These are phyloP conservation scores for Cystofilobasidium macerans DNA, from an alignment of 768 basidiomycete genomes.

Conservation along the genomic window DNA sequence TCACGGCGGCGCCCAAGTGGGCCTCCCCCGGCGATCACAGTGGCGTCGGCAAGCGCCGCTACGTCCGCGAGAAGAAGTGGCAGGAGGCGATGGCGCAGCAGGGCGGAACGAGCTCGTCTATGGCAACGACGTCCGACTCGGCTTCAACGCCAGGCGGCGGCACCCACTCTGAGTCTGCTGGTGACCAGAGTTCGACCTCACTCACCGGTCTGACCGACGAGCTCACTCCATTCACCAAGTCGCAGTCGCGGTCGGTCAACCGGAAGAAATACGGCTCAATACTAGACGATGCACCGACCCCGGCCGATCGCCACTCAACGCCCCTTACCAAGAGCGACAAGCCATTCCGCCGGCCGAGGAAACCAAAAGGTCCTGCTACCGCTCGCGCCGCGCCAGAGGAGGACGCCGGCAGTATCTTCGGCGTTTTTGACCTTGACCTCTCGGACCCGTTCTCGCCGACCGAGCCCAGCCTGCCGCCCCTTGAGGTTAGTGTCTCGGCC, in stretches of 20 bases:
- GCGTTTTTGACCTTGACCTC: slow-evolving; percentile 14
- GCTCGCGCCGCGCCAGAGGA: not conserved
- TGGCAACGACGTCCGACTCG: not conserved
- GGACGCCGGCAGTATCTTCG: slow-evolving; percentile 12
- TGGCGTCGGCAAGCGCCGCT: not conserved
- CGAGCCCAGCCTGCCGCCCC: not conserved
- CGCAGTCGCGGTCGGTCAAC: not conserved
- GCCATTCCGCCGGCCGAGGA: not conserved
- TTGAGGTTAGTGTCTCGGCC: not conserved
- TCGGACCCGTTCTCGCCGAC: not conserved
- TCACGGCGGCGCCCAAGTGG: no score
- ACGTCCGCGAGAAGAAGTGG: not conserved
- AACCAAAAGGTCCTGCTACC: not conserved
- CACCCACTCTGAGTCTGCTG: not conserved
- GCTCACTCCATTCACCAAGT: not conserved
- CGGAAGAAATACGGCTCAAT: slow-evolving; percentile 12
- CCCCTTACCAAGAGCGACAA: not conserved
- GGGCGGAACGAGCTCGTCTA: not conserved
- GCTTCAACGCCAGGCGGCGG: not conserved
- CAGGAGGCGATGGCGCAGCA: not conserved
- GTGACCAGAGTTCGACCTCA: not conserved
- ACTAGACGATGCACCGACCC: slow-evolving; percentile 3
- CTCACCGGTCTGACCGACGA: not conserved
- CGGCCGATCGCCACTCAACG: not conserved
- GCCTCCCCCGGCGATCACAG: not conserved